A percentile compares a stretch with the other conserved stretches of the same genome.
Evolutionary conservation across 148 eudicot species (phyloP).

Genomic region (Gaultheria prostrata): DNA sequence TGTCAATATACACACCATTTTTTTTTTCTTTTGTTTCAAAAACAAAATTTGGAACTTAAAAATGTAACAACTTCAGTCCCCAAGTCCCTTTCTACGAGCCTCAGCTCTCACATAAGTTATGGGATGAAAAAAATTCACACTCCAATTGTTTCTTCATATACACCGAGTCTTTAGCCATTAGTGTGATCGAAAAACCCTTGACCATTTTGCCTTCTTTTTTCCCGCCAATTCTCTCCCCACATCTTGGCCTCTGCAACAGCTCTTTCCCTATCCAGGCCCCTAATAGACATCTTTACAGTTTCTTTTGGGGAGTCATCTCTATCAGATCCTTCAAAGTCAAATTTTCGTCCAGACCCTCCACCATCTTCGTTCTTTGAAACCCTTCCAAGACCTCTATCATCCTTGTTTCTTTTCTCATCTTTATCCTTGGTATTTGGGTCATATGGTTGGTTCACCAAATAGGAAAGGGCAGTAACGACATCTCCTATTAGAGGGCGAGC

Average conservation of each 20-base stretch:
- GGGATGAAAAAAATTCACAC: not conserved
- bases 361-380: constrained; percentile 14
- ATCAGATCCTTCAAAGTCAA: constrained; percentile 23
- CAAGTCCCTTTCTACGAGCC: constrained; percentile 9
- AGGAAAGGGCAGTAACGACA: constrained; percentile 27
- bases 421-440: constrained; percentile 12
- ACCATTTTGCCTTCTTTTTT: constrained; percentile 19
- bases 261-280: constrained; percentile 17
- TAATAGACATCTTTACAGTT: constrained; percentile 5
- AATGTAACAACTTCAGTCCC: constrained; percentile 1
- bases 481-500: constrained; percentile 26
- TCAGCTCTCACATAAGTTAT: not conserved
- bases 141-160: not conserved
- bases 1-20: not conserved
- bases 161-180: not conserved
- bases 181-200: constrained; percentile 15
- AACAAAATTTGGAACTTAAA: not conserved
- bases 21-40: not conserved
- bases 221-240: constrained; percentile 29
- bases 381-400: constrained; percentile 16
- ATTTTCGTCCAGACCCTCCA: constrained; percentile 19
- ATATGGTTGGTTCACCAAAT: constrained; percentile 21
- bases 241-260: constrained; percentile 28
- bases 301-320: constrained; percentile 23
- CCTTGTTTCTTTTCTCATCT: constrained; percentile 20